These are phyloP conservation scores for Apiotrichum siamense DNA, from an alignment of 1,284 basidiomycete species.

Conservation along the genomic window DNA sequence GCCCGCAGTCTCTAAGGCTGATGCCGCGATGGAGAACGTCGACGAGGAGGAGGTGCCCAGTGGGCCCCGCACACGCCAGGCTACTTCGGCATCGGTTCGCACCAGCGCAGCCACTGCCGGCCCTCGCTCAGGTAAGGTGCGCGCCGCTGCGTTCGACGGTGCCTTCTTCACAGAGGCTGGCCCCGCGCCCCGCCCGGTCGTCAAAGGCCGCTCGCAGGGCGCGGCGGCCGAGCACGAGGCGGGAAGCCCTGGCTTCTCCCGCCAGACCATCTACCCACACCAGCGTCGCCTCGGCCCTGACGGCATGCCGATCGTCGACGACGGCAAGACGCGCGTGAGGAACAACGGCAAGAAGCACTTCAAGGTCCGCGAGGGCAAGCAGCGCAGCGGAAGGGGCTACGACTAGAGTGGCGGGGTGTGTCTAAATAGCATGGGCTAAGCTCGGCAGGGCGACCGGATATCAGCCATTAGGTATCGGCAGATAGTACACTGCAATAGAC, in stretches of 20 bases:
- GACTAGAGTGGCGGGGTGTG: slow-evolving; percentile 49
- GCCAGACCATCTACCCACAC: slow-evolving; percentile 66
- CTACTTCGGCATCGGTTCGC: slow-evolving; percentile 20
- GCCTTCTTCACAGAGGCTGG: slow-evolving; percentile 68
- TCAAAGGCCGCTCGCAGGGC: slow-evolving; percentile 55
- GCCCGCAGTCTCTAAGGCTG: slow-evolving; percentile 21
- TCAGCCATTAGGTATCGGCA: too few species aligned
- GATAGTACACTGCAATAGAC: too few species aligned
- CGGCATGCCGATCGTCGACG: slow-evolving; percentile 56
- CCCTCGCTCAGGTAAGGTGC: slow-evolving; percentile 44
- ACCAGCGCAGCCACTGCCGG: slow-evolving; percentile 41
- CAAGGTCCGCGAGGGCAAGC: slow-evolving; percentile 79
- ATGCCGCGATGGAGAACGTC: slow-evolving; percentile 16
- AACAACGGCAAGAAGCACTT: slow-evolving; percentile 74
- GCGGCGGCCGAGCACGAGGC: slow-evolving; percentile 35
- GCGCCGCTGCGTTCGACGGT: slow-evolving; percentile 66
- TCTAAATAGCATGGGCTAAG: too few species aligned
- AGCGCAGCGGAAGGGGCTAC: slow-evolving; percentile 84
- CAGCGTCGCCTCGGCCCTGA: slow-evolving; percentile 71
- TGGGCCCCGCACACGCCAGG: background rate
- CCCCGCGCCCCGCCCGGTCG: slow-evolving; percentile 58
- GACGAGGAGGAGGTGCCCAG: slow-evolving; percentile 9
- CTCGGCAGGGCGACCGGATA: too few species aligned
- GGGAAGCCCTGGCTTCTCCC: slow-evolving; percentile 58
- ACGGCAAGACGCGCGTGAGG: slow-evolving; percentile 51